Evolutionary conservation across 1,284 basidiomycete genomes (phyloP), one percentile per base, ranked within the genome.

Genomic region (Puccinia coronata): DNA sequence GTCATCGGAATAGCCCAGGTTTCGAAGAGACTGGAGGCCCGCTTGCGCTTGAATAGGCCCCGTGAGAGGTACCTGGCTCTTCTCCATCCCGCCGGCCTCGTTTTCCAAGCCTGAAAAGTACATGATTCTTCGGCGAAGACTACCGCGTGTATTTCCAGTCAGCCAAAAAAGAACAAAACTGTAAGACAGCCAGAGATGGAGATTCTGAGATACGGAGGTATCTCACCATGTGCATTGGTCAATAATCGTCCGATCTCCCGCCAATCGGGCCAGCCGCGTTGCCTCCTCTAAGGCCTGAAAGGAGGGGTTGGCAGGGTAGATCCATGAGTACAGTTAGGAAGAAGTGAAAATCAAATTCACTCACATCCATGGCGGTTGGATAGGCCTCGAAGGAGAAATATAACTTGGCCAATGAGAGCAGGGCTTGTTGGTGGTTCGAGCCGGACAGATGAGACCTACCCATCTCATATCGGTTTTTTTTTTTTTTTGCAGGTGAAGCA

Each of bases 171-270:
- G 3, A 1, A 63, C 36, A 63, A n/a, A n/a, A n/a, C n/a, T n/a
- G n/a, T n/a, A n/a, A n/a, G 31, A 39, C 8, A 63, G 61, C 23
- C 61, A 14, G 16, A 20, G 6, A 39, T 31, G 57, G 12, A 41
- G 36, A 14, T 36, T 3, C 31, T 49, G 20, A 16, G 12, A 16
- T 70, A n/a, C 16, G 16, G 1, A 28, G 16, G 43, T 11, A 39
- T 41, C 71, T 34, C 41, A 81, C 80, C 70, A 81, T n/a, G 80
- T 75, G 43, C 70, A 81, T 69, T 65, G 55, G 31, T 81, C 80
- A 20, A 74, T 31, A 47, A 75, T 74, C 6, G 47, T 23, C 36
- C 71, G 70, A 74, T 81, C 80, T 43, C 61, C 61, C 25, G 59
- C 70, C 28, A 81, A 28, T 31, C 71, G 70, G 59, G 80, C 80